Evolutionary conservation across 2,329 filamentous ascomycete genomes (phyloP), one percentile per base, ranked within the genome.

Genomic region (Exophiala calicioides): DNA sequence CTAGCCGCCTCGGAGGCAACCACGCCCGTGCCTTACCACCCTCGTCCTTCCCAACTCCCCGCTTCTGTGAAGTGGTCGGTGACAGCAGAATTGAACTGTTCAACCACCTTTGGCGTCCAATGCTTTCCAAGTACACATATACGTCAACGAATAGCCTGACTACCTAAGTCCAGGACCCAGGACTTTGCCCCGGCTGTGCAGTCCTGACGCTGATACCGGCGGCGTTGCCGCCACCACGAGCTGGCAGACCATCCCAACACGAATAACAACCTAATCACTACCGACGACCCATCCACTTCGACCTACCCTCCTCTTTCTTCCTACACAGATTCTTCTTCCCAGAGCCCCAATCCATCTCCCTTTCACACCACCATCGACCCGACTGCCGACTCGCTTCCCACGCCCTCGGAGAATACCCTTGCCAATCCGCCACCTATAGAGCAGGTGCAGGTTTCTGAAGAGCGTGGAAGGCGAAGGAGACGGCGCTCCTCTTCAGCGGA

Each of bases 241-340:
- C 84, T 88, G 85, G 85, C 84, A 78, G 78, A 85, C 80, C 78
- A 81, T 75, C 74, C 64, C 66, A 73, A 78, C 70, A 73, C 71
- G 66, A 68, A 71, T 67, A 68, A 71, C 69, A 73, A 79, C 77
- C 79, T 77, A 77, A 73, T 77, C 80, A 74, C 77, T 74, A 72
- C 84, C 80, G 84, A 83, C 82, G 69, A 77, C 75, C 78, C 80
- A 76, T 68, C 77, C 71, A 75, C 72, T 66, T 75, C 79, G 75
- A 77, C 71, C 58, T 67, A 71, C 68, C 68, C 73, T 60, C 66
- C 70, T 63, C 67, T 68, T 67, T 63, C 77, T 68, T 64, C 73
- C 62, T 72, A 67, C 71, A 69, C 70, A 60, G 65, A 65, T 57
- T 53, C 68, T 67, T 72, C 74, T 64, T 68, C 70, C 62, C 68